Evolutionary conservation across 2,329 filamentous ascomycete species (phyloP).

Genomic region (Bisporella sp.): DNA sequence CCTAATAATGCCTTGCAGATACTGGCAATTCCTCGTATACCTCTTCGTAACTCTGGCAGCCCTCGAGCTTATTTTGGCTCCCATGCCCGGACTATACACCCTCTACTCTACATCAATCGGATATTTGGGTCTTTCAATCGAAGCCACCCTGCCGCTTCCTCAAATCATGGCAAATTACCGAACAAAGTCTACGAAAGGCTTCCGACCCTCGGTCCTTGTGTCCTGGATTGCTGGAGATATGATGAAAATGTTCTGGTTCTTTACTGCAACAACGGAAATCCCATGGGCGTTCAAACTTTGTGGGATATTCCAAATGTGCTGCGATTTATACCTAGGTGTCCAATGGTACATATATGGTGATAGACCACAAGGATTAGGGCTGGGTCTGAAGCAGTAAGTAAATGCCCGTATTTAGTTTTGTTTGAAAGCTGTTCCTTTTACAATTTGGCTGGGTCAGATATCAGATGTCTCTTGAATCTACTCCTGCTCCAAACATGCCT

Average conservation of each 20-base stretch:
- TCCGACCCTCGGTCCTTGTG: constrained; percentile 66
- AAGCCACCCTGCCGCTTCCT: constrained; percentile 75
- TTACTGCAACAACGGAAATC: constrained; percentile 62
- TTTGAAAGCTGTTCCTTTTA: too few species aligned
- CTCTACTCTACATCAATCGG: constrained; percentile 64
- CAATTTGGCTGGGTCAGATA: too few species aligned
- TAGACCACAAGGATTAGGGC: constrained; percentile 22
- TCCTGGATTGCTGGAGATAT: constrained; percentile 76
- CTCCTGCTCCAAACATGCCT: too few species aligned
- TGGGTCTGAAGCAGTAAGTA: not conserved
- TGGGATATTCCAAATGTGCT: constrained; percentile 72
- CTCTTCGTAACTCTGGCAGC: constrained; percentile 53
- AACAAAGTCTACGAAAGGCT: constrained; percentile 66
- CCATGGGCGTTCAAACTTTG: constrained; percentile 77
- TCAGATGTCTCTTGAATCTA: too few species aligned
- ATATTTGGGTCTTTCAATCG: constrained; percentile 68
- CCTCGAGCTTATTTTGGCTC: constrained; percentile 60
- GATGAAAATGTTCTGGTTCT: constrained; percentile 87
- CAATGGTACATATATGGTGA: constrained; percentile 68
- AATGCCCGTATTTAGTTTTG: too few species aligned
- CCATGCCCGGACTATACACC: constrained; percentile 49
- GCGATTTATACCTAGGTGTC: constrained; percentile 66
- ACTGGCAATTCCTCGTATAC: constrained; percentile 73
- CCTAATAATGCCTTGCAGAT: constrained; percentile 35
- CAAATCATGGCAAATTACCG: constrained; percentile 68